phyloP scores from a whole-genome alignment of 257 asterid species.

The Solanum corneliomulleri region DNA sequence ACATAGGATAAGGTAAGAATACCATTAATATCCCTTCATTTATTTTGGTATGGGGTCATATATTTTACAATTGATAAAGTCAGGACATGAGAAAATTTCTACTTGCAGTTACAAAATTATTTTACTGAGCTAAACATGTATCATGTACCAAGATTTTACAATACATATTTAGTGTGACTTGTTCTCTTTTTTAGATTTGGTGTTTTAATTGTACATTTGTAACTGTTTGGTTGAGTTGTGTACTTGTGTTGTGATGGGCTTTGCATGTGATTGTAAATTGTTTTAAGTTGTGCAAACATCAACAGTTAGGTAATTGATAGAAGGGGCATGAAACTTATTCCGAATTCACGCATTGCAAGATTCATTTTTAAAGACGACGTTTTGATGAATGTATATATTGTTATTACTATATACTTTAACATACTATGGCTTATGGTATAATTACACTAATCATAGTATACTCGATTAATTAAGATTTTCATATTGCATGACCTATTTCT shows the following conservation, averaged over 20 bases:
- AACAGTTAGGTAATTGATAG: background rate
- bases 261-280: background rate
- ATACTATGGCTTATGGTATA: background rate
- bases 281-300: background rate
- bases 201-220: background rate
- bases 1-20: constrained; percentile 4
- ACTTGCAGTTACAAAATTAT: background rate
- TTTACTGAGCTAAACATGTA: background rate
- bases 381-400: too few species aligned
- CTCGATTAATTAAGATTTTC: accelerated
- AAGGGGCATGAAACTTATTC: background rate
- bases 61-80: background rate
- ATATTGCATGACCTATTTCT: background rate
- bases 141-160: background rate
- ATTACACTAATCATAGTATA: background rate
- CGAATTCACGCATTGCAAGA: background rate
- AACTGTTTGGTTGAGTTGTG: background rate
- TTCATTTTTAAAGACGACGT: too few species aligned
- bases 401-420: background rate
- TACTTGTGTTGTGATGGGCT: background rate
- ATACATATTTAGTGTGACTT: background rate
- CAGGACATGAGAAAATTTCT: background rate
- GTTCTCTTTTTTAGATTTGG: background rate
- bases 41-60: background rate
- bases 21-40: background rate